Evolutionary conservation across 139 green algal genomes (phyloP), one percentile per base, ranked within the genome.

Genomic region (Haematococcus sp.): DNA sequence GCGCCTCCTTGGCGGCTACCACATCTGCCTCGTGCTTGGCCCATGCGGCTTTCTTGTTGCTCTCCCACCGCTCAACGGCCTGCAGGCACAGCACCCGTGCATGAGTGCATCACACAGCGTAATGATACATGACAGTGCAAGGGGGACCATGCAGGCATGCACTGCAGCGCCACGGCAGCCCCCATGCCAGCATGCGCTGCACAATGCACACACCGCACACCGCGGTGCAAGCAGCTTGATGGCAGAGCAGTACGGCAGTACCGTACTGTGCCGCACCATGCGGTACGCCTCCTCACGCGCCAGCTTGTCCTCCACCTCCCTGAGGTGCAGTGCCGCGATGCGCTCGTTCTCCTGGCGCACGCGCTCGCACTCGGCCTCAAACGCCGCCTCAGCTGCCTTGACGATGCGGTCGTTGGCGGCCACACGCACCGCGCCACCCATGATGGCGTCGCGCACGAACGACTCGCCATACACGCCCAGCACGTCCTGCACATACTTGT

Each of bases 391-490:
- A 2, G 66, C 66, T 4, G 46, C 46, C 66, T 72, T 68, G 31
- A 60, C 68, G n/a, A 76, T 25, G 15, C 2, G 49, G 9, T 73
- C 34, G 66, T 85, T 85, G 43, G 65, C 68, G 2, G 71, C 75
- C 15, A 30, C 35, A 2, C 67, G 59, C 23, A 80, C 46, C 16
- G 75, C 71, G 3, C 43, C 51, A 3, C 75, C 80, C 15, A 65
- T 31, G 31, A 85, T 59, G 3, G 76, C 66, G 27, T 85, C 75
- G 11, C 68, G 77, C 32, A 79, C n/a, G n/a, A 82, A 77, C 22
- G n/a, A 32, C 19, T 63, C 32, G 2, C 74, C 75, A 59, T 85
- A 85, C 27, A 59, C 28, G 1, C 44, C 60, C 33, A 80, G 43
- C n/a, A 85, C 66, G 0, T 70, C 71, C 0, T 31, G 25, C 2